Evolutionary conservation across 1,284 basidiomycete species (phyloP).

Genomic region (Laetiporus sulphureus): DNA sequence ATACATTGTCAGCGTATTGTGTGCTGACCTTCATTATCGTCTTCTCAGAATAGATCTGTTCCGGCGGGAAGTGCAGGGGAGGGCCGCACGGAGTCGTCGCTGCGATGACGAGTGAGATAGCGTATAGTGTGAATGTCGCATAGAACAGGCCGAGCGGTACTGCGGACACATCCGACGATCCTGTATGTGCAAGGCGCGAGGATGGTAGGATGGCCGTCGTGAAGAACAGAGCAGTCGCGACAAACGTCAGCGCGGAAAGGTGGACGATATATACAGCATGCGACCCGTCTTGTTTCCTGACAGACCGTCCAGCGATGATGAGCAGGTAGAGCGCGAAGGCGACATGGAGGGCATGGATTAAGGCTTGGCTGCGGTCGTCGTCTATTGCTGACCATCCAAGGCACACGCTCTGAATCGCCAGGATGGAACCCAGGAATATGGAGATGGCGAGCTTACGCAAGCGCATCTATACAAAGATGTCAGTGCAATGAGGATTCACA

Average conservation of each 20-base stretch:
- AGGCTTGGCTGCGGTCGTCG: constrained; percentile 27
- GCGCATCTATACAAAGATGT: constrained; percentile 37
- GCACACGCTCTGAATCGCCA: constrained; percentile 44
- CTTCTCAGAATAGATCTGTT: constrained; percentile 71
- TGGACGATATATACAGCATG: constrained; percentile 67
- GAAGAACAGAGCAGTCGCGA: constrained; percentile 46
- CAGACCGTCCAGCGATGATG: constrained; percentile 42
- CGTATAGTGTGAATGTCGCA: constrained; percentile 42
- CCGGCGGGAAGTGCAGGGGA: constrained; percentile 61
- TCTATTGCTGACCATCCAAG: constrained; percentile 46
- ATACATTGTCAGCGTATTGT: constrained; percentile 57
- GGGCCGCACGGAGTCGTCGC: constrained; percentile 69
- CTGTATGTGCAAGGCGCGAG: constrained; percentile 10
- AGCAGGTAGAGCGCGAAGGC: constrained; percentile 58
- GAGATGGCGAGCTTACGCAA: constrained; percentile 49
- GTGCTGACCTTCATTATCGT: constrained; percentile 50
- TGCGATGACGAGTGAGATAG: constrained; percentile 40
- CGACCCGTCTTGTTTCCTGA: constrained; percentile 42
- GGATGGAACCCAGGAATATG: constrained; percentile 35
- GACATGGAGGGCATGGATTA: constrained; percentile 43
- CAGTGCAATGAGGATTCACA: not conserved
- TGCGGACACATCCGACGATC: constrained; percentile 10
- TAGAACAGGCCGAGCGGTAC: constrained; percentile 39
- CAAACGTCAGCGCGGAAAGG: constrained; percentile 49
- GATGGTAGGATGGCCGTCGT: constrained; percentile 49